Conservation (phyloP, 805 yeast species). For the Komagataella pseudopastoris region DNA sequence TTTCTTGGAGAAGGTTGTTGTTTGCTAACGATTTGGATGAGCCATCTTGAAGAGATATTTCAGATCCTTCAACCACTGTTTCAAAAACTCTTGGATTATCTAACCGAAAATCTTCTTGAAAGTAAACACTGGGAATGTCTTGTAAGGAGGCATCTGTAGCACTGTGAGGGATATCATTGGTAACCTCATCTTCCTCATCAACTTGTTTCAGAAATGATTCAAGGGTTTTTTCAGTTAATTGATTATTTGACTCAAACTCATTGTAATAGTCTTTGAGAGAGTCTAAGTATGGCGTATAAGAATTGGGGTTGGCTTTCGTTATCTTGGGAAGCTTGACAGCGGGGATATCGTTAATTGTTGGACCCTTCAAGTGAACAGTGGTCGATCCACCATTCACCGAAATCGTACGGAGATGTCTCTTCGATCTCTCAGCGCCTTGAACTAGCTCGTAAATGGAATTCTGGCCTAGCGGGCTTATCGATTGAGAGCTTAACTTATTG, state of each 20-base stretch:
- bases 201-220: conserved; percentile 18
- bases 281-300: conserved; percentile 28
- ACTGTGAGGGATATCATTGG: background rate
- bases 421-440: conserved; percentile 24
- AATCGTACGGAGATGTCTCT: conserved; percentile 13
- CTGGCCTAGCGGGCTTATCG: conserved; percentile 47
- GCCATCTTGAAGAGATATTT: conserved; percentile 22
- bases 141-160: conserved; percentile 14
- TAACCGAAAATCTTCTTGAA: conserved; percentile 54
- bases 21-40: conserved; percentile 28
- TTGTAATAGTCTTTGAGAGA: conserved; percentile 30
- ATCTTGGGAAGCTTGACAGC: conserved; percentile 53
- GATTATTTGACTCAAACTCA: conserved; percentile 26
- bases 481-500: conserved; percentile 22
- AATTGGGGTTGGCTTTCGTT: conserved; percentile 26
- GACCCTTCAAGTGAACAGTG: conserved; percentile 39
- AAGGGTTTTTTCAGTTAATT: conserved; percentile 27
- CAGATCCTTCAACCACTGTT: conserved; percentile 51
- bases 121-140: conserved; percentile 58
- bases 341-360: conserved; percentile 77
- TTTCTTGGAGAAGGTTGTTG: conserved; percentile 55
- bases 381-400: conserved; percentile 20
- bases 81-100: conserved; percentile 84
- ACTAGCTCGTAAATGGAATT: conserved; percentile 72
- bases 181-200: conserved; percentile 10